A percentile compares a stretch with the other conserved stretches of the same genome.
These are phyloP conservation scores for Mortierella hygrophila DNA, from an alignment of 192 early-diverging fungal species.

Conservation along the genomic window DNA sequence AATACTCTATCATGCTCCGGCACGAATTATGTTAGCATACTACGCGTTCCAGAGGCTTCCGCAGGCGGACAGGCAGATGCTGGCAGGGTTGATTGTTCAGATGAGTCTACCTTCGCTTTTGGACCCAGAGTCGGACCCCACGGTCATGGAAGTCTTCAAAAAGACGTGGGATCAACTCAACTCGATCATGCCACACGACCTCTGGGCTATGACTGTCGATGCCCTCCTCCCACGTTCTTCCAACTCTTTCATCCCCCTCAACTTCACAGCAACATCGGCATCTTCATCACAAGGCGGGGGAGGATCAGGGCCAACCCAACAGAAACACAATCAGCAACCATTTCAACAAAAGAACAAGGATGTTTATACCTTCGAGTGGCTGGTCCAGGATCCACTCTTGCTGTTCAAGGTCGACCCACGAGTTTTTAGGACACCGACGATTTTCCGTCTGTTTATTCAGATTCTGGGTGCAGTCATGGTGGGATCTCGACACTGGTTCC, in stretches of 20 bases:
- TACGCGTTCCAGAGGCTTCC: slow-evolving; percentile 39
- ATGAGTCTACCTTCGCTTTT: slow-evolving; percentile 39
- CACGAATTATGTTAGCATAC: slow-evolving; percentile 15
- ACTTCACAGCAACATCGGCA: background rate
- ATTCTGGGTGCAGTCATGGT: slow-evolving; percentile 53
- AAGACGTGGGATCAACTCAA: slow-evolving; percentile 55
- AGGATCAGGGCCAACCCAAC: background rate
- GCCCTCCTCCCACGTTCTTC: slow-evolving; percentile 12
- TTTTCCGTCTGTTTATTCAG: slow-evolving; percentile 53
- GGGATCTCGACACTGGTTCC: slow-evolving; percentile 42
- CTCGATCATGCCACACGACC: slow-evolving; percentile 48
- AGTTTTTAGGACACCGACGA: slow-evolving; percentile 33
- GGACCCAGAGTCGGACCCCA: slow-evolving; percentile 25
- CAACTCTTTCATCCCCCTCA: background rate
- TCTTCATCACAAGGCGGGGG: background rate
- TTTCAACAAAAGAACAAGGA: background rate
- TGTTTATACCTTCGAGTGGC: slow-evolving; percentile 30
- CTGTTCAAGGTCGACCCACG: slow-evolving; percentile 43
- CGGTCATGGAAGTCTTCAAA: slow-evolving; percentile 48
- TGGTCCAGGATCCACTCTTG: slow-evolving; percentile 47
- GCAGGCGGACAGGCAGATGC: slow-evolving; percentile 23
- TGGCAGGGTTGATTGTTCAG: slow-evolving; percentile 21
- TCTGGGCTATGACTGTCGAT: slow-evolving; percentile 49
- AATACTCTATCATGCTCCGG: no score
- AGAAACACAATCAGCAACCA: background rate